Evolutionary conservation across 2,329 filamentous ascomycete genomes (phyloP).

Genomic region (Cadophora malorum): DNA sequence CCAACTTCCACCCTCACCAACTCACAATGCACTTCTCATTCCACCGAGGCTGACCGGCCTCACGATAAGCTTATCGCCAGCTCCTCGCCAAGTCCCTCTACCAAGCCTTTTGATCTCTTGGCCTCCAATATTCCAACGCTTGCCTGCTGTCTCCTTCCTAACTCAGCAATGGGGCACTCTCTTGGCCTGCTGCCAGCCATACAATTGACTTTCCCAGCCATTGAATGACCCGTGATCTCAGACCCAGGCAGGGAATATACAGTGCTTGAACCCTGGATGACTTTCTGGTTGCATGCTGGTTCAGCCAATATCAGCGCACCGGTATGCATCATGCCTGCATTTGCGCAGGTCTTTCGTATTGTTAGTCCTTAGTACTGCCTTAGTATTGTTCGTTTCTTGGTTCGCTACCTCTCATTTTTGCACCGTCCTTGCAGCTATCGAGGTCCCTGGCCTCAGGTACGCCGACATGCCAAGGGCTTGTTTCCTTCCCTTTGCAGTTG

Average conservation of each 20-base stretch:
- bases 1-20: neutral
- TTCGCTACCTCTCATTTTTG: neutral
- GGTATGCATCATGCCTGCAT: slow-evolving; percentile 8
- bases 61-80: slow-evolving; percentile 15
- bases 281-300: neutral
- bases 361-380: neutral
- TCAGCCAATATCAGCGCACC: neutral
- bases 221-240: neutral
- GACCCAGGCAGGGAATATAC: neutral
- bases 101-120: slow-evolving; percentile 13
- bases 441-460: slow-evolving; percentile 8
- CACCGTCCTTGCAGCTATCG: neutral
- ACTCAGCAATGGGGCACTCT: neutral
- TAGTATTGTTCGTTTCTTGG: neutral
- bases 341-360: neutral
- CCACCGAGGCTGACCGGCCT: slow-evolving; percentile 1
- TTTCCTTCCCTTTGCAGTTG: slow-evolving; percentile 14
- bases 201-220: neutral
- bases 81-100: neutral
- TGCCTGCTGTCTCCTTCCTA: slow-evolving; percentile 9
- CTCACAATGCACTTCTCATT: neutral
- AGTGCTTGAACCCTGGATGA: neutral
- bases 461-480: slow-evolving; percentile 8
- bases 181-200: neutral
- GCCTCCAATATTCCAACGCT: slow-evolving; percentile 3